These are phyloP conservation scores for Periconia macrospinosa DNA, from an alignment of 2,329 filamentous ascomycete species.

Conservation along the genomic window DNA sequence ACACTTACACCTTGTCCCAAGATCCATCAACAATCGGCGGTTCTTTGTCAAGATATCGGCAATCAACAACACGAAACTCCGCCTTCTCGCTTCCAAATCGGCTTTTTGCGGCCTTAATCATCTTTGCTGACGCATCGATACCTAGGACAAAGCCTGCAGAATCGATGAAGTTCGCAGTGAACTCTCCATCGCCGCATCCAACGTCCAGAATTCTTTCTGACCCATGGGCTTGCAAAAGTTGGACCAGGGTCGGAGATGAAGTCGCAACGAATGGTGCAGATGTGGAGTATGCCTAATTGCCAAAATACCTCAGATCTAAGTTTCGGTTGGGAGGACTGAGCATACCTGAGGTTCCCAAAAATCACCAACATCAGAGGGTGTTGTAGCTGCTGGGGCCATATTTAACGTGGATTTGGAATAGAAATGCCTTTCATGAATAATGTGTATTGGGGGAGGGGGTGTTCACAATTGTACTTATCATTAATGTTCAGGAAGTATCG, in stretches of 20 bases:
- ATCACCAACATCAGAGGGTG: not conserved
- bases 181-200: not conserved
- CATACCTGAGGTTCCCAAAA: not conserved
- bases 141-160: not conserved
- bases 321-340: not conserved
- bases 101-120: not conserved
- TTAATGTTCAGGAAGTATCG: too few relatives aligned
- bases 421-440: too few relatives aligned
- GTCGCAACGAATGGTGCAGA: not conserved
- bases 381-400: too few relatives aligned
- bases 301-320: not conserved
- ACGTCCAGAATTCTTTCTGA: not conserved
- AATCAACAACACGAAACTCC: not conserved
- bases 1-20: not conserved
- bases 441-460: too few relatives aligned
- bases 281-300: not conserved
- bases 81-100: not conserved
- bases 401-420: too few relatives aligned
- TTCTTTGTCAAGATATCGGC: not conserved
- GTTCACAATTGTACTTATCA: too few relatives aligned
- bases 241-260: not conserved
- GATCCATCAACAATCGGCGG: not conserved
- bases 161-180: not conserved
- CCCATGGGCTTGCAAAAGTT: not conserved
- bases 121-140: not conserved